Evolutionary conservation across 1,284 basidiomycete genomes (phyloP).

Genomic region (Pyrrhoderma lamaoense): DNA sequence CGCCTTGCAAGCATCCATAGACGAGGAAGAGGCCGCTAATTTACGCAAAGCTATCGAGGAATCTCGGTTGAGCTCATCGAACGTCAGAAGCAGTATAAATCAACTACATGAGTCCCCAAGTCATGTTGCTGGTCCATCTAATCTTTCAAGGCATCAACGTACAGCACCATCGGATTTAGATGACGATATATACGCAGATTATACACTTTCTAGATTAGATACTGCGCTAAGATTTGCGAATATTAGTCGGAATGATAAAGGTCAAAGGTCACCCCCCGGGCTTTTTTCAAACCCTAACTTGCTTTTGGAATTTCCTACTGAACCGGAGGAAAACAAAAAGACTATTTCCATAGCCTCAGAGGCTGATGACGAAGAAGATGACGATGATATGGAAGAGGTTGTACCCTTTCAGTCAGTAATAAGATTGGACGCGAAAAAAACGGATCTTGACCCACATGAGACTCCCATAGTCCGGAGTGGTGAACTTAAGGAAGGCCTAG

Average conservation of each 20-base stretch:
- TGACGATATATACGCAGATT: slow-evolving; percentile 16
- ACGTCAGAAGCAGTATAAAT: too few relatives aligned
- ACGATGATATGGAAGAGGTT: slow-evolving; percentile 43
- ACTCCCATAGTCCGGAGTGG: too few relatives aligned
- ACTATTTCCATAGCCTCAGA: slow-evolving; percentile 1
- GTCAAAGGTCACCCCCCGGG: neutral
- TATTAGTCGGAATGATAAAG: slow-evolving; percentile 6
- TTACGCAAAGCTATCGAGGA: slow-evolving; percentile 15
- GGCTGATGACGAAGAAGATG: slow-evolving; percentile 24
- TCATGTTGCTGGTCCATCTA: neutral
- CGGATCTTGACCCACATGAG: too few relatives aligned
- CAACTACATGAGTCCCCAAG: neutral
- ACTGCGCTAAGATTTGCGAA: slow-evolving; percentile 15
- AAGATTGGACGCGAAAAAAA: neutral
- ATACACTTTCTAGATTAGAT: slow-evolving; percentile 16
- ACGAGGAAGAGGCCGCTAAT: slow-evolving; percentile 21
- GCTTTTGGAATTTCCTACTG: slow-evolving; percentile 13
- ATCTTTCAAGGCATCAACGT: too few relatives aligned
- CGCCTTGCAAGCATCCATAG: slow-evolving; percentile 19
- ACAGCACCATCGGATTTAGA: neutral
- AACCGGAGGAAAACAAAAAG: slow-evolving; percentile 1
- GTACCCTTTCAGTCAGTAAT: slow-evolving; percentile 7
- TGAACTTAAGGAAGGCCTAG: too few relatives aligned
- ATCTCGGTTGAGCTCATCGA: slow-evolving; percentile 1
- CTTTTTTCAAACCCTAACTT: neutral